Evolutionary conservation across 169 alveolate species (phyloP), one percentile per base, ranked within the genome.

Genomic region (Plasmodium vinckei): DNA sequence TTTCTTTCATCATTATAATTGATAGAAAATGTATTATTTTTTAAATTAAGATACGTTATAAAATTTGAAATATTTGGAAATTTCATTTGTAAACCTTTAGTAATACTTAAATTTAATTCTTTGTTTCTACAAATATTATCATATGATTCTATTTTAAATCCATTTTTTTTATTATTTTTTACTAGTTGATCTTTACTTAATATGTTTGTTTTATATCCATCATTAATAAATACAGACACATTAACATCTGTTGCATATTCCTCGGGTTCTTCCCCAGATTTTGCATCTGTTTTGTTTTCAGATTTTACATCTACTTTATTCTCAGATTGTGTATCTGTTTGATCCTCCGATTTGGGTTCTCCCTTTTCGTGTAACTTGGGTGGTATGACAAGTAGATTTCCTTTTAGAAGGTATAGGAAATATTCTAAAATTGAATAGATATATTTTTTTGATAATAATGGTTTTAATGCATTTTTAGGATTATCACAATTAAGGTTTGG

Each of bases 401-500:
- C 91, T 15, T 69, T 84, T 1, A 84, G 53, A 13, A 84, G 23
- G 57, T 15, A 59, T n/a, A 84, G 57, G 23, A 84, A 84, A 12
- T 57, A 84, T 23, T 84, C 91, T 12, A 84, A 49, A 9, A 69
- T 69, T 23, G 59, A 39, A 21, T 84, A 68, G 5, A 84, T 70
- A 25, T 84, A 84, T 51, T 69, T 67, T 21, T 84, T 67, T 33
- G 91, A 84, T 7, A 84, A 9, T 7, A 84, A 4, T 0, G 91
- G 91, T 21, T 84, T 84, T 47, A 84, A 51, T 13, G 84, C 39
- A 12, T 27, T 64, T 51, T 87, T 87, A 0, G 44, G 59, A n/a
- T 77, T 63, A 54, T 87, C 87, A 27, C 95, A 92, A 27, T 88
- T 92, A 1, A 60, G 10, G 12, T 86, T 89, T 0, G 95, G 95